Base-by-base conservation (phyloP, 257 asterid species). In the Solanum bulbocastanum region DNA sequence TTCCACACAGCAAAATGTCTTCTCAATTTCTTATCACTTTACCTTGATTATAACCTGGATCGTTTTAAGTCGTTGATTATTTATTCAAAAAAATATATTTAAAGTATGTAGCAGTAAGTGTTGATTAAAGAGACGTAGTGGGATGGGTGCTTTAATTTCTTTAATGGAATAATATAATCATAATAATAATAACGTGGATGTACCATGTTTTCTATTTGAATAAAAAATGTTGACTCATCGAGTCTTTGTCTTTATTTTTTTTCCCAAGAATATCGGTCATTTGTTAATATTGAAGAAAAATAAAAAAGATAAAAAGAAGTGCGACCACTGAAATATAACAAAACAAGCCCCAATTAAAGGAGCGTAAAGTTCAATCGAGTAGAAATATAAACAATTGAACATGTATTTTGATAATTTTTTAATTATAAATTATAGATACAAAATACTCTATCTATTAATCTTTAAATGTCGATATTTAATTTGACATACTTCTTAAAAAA, bases 41-140 rank as follows among this genome's bases (percentile, higher is more conserved):
- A 13, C 75, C 36, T 68, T 27, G 75, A 68, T 27, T 13, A 13
- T 68, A 68, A 27, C 75, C 6, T 68, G 37, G 37, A 27, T 30
- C 32, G 0, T 14, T 33, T 3, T 16, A 15, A 33, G 8, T 25
- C 18, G 35, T 12, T 35, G 15, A 10, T 32, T 16, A 7, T 32
- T 18, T 7, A 3, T 32, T 4, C 4, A 3, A 16, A 14, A 4
- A 3, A 18, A 8, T 0, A 1, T 1, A 71, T 71, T 1, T 15
- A 32, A 32, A 3, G 23, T 8, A 10, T 71, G 13, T 32, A 32
- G 8, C 42, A 33, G 14, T 20, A 22, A 76, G 13, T 76, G 22
- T 76, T 40, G 23, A 40, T 39, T 76, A n/a, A 40, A 12, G 60
- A 39, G 23, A 13, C 14, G 13, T n/a, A 78, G 37, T 78, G 84